These are phyloP conservation scores for Microthlaspi erraticum DNA, from an alignment of 345 rosid species.

Conservation along the genomic window DNA sequence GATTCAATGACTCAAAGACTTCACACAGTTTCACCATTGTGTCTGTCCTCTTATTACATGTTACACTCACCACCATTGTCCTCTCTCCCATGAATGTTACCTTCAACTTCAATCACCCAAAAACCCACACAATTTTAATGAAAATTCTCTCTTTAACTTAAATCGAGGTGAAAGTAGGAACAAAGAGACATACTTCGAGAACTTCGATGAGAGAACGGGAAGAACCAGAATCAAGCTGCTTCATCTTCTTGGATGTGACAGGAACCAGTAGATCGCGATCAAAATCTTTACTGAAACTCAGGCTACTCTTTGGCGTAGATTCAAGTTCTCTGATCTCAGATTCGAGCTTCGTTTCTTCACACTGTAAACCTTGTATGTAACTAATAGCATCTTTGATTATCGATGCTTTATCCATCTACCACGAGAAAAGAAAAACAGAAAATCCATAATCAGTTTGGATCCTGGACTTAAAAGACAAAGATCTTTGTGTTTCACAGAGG, in stretches of 20 bases:
- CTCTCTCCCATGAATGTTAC: constrained; percentile 76
- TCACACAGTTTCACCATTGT: constrained; percentile 91
- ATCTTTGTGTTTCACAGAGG: neutral
- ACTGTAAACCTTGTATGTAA: constrained; percentile 83
- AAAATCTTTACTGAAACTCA: constrained; percentile 49
- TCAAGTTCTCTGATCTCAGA: constrained; percentile 82
- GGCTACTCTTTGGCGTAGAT: constrained; percentile 50
- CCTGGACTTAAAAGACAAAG: neutral
- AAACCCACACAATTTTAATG: neutral
- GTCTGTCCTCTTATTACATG: constrained; percentile 76
- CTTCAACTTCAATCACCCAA: constrained; percentile 57
- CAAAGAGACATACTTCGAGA: constrained; percentile 48
- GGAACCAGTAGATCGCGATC: constrained; percentile 64
- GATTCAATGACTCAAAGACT: constrained; percentile 78
- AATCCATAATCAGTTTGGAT: constrained; percentile 22
- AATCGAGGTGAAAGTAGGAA: neutral
- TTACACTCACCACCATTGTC: constrained; percentile 74
- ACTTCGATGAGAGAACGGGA: constrained; percentile 63
- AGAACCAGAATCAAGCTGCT: constrained; percentile 50
- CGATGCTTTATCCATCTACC: constrained; percentile 99
- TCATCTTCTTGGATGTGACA: constrained; percentile 79
- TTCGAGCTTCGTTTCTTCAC: constrained; percentile 71
- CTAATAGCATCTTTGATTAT: constrained; percentile 93
- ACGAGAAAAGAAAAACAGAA: neutral
- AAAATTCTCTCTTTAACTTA: neutral